A percentile compares a stretch with the other conserved stretches of the same genome.
These are phyloP conservation scores for Heimioporus sp. DNA, from an alignment of 768 basidiomycete species.

Conservation along the genomic window DNA sequence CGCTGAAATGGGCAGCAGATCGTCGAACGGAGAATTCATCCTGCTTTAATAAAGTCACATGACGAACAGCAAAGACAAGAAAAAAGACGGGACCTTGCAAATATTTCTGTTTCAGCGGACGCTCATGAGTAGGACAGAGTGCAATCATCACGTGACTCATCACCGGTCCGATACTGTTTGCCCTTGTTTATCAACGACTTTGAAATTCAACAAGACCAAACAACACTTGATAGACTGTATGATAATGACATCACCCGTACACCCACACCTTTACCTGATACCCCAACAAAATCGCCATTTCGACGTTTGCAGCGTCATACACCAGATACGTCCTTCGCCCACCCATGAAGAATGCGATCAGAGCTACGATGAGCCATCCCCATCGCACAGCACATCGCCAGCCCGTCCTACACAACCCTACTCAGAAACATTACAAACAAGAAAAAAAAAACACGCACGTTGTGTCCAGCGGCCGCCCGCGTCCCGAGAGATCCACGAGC, in stretches of 20 bases:
- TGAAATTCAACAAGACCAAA: slow-evolving; percentile 8
- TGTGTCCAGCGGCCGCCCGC: slow-evolving; percentile 44
- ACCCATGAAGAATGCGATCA: slow-evolving; percentile 61
- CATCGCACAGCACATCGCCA: slow-evolving; percentile 40
- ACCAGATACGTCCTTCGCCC: slow-evolving; percentile 64
- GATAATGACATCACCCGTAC: not conserved
- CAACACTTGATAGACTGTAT: not conserved
- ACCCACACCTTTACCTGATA: slow-evolving; percentile 7
- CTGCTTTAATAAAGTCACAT: no score
- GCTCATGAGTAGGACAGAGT: no score
- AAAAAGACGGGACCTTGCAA: slow-evolving; percentile 12
- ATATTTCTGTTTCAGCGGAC: no score
- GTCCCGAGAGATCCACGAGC: slow-evolving; percentile 59
- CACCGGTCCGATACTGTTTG: not conserved
- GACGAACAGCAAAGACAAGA: no score
- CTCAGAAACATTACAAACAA: not conserved
- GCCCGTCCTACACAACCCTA: slow-evolving; percentile 4
- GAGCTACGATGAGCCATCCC: slow-evolving; percentile 49
- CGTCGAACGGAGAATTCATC: slow-evolving; percentile 41
- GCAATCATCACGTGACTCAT: slow-evolving; percentile 7
- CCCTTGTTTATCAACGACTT: not conserved
- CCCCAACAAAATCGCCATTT: slow-evolving; percentile 13
- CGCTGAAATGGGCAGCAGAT: slow-evolving; percentile 29
- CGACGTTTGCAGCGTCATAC: slow-evolving; percentile 56
- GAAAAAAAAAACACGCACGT: slow-evolving; percentile 30